A percentile compares a stretch with the other conserved stretches of the same genome.
Evolutionary conservation across 1,284 basidiomycete species (phyloP).

Genomic region (Fomitopsis palustris): DNA sequence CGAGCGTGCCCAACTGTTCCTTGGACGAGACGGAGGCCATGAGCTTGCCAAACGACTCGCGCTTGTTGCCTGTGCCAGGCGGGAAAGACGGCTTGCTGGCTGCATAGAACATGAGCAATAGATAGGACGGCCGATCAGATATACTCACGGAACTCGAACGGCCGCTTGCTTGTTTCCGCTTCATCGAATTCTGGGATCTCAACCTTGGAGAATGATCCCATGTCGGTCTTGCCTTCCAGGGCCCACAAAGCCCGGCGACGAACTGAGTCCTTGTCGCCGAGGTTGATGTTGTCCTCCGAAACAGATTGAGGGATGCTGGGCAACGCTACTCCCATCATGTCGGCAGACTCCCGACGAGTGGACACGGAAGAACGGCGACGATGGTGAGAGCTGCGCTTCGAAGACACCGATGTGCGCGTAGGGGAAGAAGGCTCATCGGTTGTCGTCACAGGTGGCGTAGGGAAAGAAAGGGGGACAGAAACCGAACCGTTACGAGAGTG

Average conservation of each 20-base stretch:
- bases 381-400: slow-evolving; percentile 74
- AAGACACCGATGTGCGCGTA: slow-evolving; percentile 28
- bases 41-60: slow-evolving; percentile 74
- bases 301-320: slow-evolving; percentile 53
- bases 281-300: slow-evolving; percentile 61
- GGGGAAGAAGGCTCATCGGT: slow-evolving; percentile 33
- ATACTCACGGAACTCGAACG: slow-evolving; percentile 63
- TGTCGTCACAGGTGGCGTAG: slow-evolving; percentile 27
- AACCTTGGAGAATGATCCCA: slow-evolving; percentile 60
- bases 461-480: slow-evolving; percentile 24
- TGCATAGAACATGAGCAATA: slow-evolving; percentile 15
- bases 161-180: slow-evolving; percentile 48
- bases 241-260: slow-evolving; percentile 75
- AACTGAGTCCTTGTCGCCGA: slow-evolving; percentile 73
- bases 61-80: slow-evolving; percentile 52
- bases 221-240: slow-evolving; percentile 70
- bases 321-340: slow-evolving; percentile 75
- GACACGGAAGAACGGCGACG: slow-evolving; percentile 80
- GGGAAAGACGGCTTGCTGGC: slow-evolving; percentile 55
- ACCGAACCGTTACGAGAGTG: slow-evolving; percentile 64
- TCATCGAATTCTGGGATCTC: slow-evolving; percentile 75
- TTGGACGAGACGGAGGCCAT: slow-evolving; percentile 57
- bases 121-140: slow-evolving; percentile 7
- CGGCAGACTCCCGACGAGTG: slow-evolving; percentile 77
- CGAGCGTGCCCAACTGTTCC: slow-evolving; percentile 69